A percentile compares a stretch with the other conserved stretches of the same genome.
These are phyloP conservation scores for Balansia obtecta DNA, from an alignment of 2,329 filamentous ascomycete genomes.

Conservation along the genomic window DNA sequence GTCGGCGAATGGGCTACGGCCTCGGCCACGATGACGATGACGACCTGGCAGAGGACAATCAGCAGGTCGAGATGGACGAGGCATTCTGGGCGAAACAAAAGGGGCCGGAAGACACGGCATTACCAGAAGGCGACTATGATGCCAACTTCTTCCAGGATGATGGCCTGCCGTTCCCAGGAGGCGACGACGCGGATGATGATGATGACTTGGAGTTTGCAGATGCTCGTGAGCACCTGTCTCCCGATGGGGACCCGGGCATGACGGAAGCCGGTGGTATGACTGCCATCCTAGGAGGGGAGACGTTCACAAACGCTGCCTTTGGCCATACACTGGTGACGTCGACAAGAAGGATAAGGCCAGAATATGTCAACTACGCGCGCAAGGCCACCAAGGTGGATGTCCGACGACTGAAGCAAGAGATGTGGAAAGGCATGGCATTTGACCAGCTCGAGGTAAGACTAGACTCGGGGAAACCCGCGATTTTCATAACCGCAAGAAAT, in stretches of 20 bases:
- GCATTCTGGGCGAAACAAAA: constrained; percentile 83
- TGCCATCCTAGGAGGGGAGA: constrained; percentile 38
- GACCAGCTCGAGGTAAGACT: constrained; percentile 38
- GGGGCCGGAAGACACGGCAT: constrained; percentile 45
- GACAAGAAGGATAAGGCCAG: constrained; percentile 48
- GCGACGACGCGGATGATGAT: constrained; percentile 49
- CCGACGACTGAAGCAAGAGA: constrained; percentile 53
- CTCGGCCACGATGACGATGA: too few relatives aligned
- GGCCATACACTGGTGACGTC: constrained; percentile 57
- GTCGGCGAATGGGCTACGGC: constrained; percentile 30
- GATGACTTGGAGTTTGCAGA: constrained; percentile 68
- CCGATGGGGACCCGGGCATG: constrained; percentile 38
- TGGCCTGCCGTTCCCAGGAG: constrained; percentile 54
- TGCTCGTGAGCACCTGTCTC: constrained; percentile 67
- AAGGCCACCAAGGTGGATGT: constrained; percentile 63
- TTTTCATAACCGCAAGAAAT: too few relatives aligned
- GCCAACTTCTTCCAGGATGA: constrained; percentile 97
- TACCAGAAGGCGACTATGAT: constrained; percentile 72
- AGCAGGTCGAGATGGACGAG: constrained; percentile 77
- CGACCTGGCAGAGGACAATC: constrained; percentile 35
- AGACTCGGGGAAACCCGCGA: too few relatives aligned
- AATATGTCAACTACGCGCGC: constrained; percentile 59
- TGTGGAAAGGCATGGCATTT: constrained; percentile 55
- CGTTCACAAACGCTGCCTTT: constrained; percentile 37
- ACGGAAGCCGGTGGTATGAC: constrained; percentile 36